A percentile compares a stretch with the other conserved stretches of the same genome.
Conservation (phyloP, 2,329 filamentous ascomycete genomes). For the Domatiomyces catenatus region DNA sequence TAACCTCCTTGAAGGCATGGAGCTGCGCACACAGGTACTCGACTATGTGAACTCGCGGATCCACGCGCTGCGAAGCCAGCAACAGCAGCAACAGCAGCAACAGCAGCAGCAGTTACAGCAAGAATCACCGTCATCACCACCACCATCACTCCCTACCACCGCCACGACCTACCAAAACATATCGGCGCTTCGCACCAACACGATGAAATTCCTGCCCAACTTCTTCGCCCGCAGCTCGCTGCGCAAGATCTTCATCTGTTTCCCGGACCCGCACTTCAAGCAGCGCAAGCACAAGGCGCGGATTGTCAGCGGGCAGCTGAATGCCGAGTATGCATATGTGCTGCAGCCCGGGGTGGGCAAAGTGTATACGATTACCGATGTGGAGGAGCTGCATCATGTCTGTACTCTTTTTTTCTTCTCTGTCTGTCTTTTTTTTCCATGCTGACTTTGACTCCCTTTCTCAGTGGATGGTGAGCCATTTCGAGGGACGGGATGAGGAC, state of each 20-base stretch:
- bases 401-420: conserved; percentile 37
- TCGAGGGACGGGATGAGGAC: conserved; percentile 38
- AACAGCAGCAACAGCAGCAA: conserved; percentile 32
- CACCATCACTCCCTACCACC: background rate
- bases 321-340: conserved; percentile 85
- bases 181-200: conserved; percentile 76
- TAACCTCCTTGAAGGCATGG: conserved; percentile 48
- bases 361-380: conserved; percentile 93
- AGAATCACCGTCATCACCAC: conserved; percentile 1
- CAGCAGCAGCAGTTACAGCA: conserved; percentile 28
- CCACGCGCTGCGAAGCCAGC: conserved; percentile 51
- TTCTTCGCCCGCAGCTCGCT: conserved; percentile 76
- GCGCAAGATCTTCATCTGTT: conserved; percentile 89
- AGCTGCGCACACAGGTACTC: conserved; percentile 80
- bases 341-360: conserved; percentile 61
- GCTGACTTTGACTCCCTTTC: background rate
- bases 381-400: conserved; percentile 68
- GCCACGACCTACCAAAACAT: conserved; percentile 59
- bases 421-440: background rate
- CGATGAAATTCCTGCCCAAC: conserved; percentile 99
- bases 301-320: conserved; percentile 77
- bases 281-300: conserved; percentile 90
- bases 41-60: conserved; percentile 83
- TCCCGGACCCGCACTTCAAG: conserved; percentile 97
- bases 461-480: conserved; percentile 31